These are phyloP conservation scores for Moniliophthora roreri DNA, from an alignment of 1,284 basidiomycete species.

Conservation along the genomic window DNA sequence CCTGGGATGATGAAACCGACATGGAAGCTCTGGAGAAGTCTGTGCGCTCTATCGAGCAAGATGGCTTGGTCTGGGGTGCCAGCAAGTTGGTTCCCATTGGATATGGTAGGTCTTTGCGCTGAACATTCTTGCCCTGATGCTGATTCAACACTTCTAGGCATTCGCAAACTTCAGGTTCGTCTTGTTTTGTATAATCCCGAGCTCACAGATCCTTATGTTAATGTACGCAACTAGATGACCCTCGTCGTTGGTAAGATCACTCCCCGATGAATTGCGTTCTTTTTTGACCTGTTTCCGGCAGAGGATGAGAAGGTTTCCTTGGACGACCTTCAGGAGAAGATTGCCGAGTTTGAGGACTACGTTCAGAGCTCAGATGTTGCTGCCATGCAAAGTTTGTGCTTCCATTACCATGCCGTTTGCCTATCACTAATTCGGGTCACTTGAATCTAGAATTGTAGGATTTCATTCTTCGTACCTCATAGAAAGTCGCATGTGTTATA, in stretches of 20 bases:
- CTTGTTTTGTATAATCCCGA: slow-evolving; percentile 35
- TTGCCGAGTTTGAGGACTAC: slow-evolving; percentile 89
- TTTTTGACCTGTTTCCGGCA: slow-evolving; percentile 27
- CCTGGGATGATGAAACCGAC: slow-evolving; percentile 99
- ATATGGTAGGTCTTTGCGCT: slow-evolving; percentile 55
- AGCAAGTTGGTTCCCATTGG: slow-evolving; percentile 93
- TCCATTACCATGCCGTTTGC: slow-evolving; percentile 1
- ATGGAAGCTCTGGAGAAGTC: slow-evolving; percentile 84
- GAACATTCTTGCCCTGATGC: not conserved
- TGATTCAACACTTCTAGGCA: slow-evolving; percentile 29
- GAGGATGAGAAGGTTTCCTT: slow-evolving; percentile 95
- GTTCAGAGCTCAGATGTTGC: slow-evolving; percentile 93
- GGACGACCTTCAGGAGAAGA: slow-evolving; percentile 92
- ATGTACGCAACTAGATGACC: slow-evolving; percentile 67
- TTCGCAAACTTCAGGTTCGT: slow-evolving; percentile 86
- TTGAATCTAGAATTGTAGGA: slow-evolving; percentile 37
- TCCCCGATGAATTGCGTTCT: slow-evolving; percentile 19
- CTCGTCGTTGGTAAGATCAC: slow-evolving; percentile 80
- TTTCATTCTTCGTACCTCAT: not conserved
- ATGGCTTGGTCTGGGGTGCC: slow-evolving; percentile 94
- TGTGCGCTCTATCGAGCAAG: slow-evolving; percentile 87
- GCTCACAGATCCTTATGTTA: not conserved
- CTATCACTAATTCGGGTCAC: slow-evolving; percentile 11
- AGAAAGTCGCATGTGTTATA: not conserved
- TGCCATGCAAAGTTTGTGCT: slow-evolving; percentile 81